phyloP scores from a whole-genome alignment of 805 yeast species.

The Wickerhamiella cacticola region DNA sequence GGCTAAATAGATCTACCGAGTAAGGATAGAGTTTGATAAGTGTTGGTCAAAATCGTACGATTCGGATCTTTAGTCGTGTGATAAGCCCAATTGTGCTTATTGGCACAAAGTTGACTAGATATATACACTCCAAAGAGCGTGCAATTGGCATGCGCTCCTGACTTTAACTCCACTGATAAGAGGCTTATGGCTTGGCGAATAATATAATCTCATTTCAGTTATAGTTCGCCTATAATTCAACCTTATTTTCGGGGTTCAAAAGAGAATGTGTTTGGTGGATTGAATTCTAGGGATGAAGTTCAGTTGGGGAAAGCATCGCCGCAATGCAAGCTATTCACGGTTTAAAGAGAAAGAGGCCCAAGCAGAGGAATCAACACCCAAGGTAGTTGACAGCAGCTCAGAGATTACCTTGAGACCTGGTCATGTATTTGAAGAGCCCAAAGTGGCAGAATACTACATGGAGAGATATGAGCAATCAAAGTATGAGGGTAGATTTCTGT shows the following conservation, averaged over 20 bases:
- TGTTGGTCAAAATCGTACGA: too few relatives aligned
- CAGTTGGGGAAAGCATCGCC: background rate
- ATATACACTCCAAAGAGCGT: background rate
- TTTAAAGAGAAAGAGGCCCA: background rate
- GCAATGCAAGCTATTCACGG: background rate
- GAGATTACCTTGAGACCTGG: background rate
- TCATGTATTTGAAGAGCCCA: conserved; percentile 36
- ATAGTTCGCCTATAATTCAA: background rate
- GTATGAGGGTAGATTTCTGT: conserved; percentile 42
- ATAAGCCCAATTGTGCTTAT: too few relatives aligned
- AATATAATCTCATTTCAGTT: background rate
- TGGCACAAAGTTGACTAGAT: too few relatives aligned
- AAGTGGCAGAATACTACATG: conserved; percentile 36
- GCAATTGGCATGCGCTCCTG: background rate
- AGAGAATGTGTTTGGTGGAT: background rate
- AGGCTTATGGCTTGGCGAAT: background rate
- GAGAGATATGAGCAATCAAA: conserved; percentile 15
- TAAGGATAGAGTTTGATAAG: background rate
- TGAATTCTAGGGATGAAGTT: background rate
- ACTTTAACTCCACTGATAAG: background rate
- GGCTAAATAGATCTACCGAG: too few relatives aligned
- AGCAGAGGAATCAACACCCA: background rate
- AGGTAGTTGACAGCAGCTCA: background rate
- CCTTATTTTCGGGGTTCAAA: background rate
- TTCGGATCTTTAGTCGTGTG: too few relatives aligned